Evolutionary conservation across 345 rosid genomes (phyloP).

Genomic region (Populus davidiana): DNA sequence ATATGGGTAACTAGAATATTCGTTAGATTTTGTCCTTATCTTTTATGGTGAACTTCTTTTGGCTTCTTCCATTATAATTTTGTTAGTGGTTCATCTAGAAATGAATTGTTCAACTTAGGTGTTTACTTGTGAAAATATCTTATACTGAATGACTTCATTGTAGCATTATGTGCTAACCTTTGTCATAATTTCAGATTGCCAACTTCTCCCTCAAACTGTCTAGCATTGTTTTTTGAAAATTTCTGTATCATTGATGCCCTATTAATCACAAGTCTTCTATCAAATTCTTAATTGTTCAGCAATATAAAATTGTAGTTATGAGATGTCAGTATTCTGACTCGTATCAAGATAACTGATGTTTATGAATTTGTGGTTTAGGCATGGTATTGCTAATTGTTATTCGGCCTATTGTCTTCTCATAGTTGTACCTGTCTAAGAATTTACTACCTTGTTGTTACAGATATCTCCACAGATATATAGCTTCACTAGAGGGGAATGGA

Average conservation of each 20-base stretch:
- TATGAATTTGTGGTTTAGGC: not conserved
- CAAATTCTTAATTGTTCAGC: not conserved
- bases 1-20: conserved; percentile 54
- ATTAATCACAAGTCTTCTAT: not conserved
- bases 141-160: not conserved
- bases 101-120: not conserved
- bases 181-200: not conserved
- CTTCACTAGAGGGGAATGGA: conserved; percentile 58
- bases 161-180: not conserved
- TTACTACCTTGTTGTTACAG: conserved; percentile 39
- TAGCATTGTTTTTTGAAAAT: not conserved
- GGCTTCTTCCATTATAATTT: not conserved
- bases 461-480: conserved; percentile 66
- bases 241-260: not conserved
- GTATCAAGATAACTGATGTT: too few species aligned
- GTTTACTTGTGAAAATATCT: not conserved
- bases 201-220: not conserved
- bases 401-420: not conserved
- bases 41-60: not conserved
- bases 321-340: too few species aligned
- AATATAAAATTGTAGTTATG: too few species aligned
- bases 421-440: not conserved
- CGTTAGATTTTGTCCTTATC: not conserved
- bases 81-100: too few species aligned
- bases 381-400: not conserved